Base-by-base conservation (phyloP, 441 rosid species). In the Gossypium schwendimanii region DNA sequence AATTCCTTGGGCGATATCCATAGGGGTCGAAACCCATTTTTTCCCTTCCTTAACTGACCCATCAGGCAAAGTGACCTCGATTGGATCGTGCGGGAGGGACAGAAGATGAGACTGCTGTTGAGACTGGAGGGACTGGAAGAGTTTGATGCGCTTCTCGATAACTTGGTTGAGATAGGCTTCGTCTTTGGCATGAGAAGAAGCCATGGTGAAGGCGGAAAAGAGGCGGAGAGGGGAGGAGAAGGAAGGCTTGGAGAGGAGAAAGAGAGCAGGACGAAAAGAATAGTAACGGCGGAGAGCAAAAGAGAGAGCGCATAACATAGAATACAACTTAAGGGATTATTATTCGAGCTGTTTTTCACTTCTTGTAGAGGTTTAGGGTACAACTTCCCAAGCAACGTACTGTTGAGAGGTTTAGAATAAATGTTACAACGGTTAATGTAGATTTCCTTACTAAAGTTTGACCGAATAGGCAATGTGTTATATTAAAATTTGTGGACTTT, bases 31-130 rank as follows among this genome's bases (percentile, higher is more conserved):
- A 62, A 73, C 78, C 97, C 97, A 93, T 47, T 72, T 90, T 82
- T 82, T 87, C 12, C 98, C 98, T 70, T 93, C 97, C 85, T 89
- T 93, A 79, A 88, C 90, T 2, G 78, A 76, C 66, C 96, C 97
- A 76, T 92, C 86, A 0, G 81, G 88, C 76, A 90, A 83, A 1
- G 90, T 85, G 71, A 93, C 80, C 93, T 87, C 88, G 87, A 96
- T 90, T 20, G 89, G 83, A 63, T 92, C 98, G 52, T 84, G 92
- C 0, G 91, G 84, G 4, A 87, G 83, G 45, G 93, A 87, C 65
- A 83, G 82, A 10, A 87, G 83, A 23, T 81, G 86, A 59, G 85
- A 76, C 49, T 82, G 84, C 72, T 90, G 98, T 69, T 84, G 76
- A 0, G 94, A 77, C 75, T 88, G 88, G 77, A 93, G 82, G 72